Conservation (phyloP, 176 grass and related monocot genomes). For the Zoysia japonica region DNA sequence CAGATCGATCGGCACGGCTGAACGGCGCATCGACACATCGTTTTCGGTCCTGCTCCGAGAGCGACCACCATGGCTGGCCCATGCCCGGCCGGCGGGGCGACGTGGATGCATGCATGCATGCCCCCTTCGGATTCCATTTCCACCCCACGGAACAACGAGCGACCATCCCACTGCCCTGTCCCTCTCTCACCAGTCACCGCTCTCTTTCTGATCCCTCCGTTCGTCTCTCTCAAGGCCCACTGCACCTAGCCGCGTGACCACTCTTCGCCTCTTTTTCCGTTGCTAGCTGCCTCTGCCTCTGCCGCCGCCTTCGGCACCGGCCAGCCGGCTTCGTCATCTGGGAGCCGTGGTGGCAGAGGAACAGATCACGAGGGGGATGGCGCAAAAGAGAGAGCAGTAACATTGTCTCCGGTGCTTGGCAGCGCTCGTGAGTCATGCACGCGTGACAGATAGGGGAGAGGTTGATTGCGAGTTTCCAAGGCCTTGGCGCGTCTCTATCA, state of each 20-base stretch:
- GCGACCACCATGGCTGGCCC: conserved; percentile 20
- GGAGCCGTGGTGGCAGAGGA: conserved; percentile 4
- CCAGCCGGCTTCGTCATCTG: conserved; percentile 37
- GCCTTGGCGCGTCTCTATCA: background rate
- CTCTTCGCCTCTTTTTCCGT: conserved; percentile 13
- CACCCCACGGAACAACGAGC: conserved; percentile 7
- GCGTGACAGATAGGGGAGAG: too few species aligned
- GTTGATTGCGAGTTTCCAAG: background rate
- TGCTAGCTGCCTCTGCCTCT: background rate
- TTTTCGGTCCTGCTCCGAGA: conserved; percentile 28
- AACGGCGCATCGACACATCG: conserved; percentile 17
- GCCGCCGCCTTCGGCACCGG: background rate
- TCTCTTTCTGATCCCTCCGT: background rate
- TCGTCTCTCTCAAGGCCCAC: conserved; percentile 18
- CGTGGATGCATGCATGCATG: background rate
- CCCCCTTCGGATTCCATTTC: background rate
- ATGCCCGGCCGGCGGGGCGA: background rate
- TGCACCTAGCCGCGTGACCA: background rate
- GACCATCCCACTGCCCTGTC: background rate
- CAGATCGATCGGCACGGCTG: background rate
- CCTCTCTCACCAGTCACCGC: background rate
- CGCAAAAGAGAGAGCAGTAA: conserved; percentile 7
- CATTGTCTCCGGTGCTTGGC: background rate
- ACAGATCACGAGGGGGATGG: conserved; percentile 36
- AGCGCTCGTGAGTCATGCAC: background rate